A percentile compares a stretch with the other conserved stretches of the same genome.
Evolutionary conservation across 1,284 basidiomycete species (phyloP).

Genomic region (Pseudozyma sp.): DNA sequence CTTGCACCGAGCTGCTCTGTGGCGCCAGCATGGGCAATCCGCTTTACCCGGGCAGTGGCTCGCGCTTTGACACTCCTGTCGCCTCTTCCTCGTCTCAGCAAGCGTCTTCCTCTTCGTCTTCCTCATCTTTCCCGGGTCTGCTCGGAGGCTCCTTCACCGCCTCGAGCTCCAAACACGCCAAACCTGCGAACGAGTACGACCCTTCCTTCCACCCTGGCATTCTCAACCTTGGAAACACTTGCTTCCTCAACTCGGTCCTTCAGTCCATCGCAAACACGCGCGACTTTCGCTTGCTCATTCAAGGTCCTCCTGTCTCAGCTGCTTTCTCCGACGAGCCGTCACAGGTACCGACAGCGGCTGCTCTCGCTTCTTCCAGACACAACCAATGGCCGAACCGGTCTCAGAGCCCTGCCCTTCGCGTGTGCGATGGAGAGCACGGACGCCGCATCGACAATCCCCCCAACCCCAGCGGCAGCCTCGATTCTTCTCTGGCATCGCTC

Average conservation of each 20-base stretch:
- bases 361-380: conserved; percentile 10
- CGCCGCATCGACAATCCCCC: conserved; percentile 32
- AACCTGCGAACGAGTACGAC: conserved; percentile 65
- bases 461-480: conserved; percentile 27
- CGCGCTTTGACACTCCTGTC: conserved; percentile 75
- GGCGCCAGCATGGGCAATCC: conserved; percentile 27
- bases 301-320: conserved; percentile 44
- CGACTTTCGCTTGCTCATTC: conserved; percentile 75
- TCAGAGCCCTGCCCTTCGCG: conserved; percentile 51
- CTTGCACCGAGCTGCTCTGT: neutral
- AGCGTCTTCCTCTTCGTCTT: conserved; percentile 1
- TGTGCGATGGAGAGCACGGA: conserved; percentile 53
- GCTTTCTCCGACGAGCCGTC: conserved; percentile 9
- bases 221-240: conserved; percentile 87
- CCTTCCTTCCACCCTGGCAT: conserved; percentile 73
- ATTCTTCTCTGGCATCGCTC: conserved; percentile 33
- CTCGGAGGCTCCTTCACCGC: conserved; percentile 85
- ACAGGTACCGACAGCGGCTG: neutral
- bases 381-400: conserved; percentile 39
- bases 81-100: conserved; percentile 1
- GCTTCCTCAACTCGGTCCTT: conserved; percentile 90
- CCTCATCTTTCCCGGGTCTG: conserved; percentile 19
- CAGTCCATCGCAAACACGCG: conserved; percentile 77
- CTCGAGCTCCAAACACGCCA: conserved; percentile 78
- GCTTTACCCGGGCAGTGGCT: conserved; percentile 21